Conservation (phyloP, 2,329 filamentous ascomycete species). For the Colletotrichum sp. region DNA sequence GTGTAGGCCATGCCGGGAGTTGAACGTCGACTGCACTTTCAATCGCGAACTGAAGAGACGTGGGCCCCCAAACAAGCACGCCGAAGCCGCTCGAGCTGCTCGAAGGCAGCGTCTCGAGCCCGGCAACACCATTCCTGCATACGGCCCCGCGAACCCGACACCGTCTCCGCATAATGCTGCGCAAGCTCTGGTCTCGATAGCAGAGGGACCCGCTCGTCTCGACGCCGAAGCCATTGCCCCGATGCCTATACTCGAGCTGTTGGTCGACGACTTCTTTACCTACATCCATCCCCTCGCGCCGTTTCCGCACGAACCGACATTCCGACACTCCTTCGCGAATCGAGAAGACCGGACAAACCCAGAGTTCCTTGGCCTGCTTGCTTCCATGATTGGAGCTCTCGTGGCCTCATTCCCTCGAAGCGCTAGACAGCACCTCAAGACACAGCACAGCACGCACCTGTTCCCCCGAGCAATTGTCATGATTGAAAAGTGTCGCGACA, state of each 20-base stretch:
- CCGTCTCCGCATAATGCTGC: conserved; percentile 52
- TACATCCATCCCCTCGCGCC: conserved; percentile 80
- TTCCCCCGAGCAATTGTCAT: conserved; percentile 74
- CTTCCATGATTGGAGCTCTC: conserved; percentile 76
- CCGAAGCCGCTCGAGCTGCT: conserved; percentile 59
- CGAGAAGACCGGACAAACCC: conserved; percentile 70
- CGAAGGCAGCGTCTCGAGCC: conserved; percentile 49
- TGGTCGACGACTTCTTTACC: conserved; percentile 84
- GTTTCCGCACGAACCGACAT: conserved; percentile 80
- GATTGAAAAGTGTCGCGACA: conserved; percentile 72
- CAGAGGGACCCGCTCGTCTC: conserved; percentile 42
- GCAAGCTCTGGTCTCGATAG: conserved; percentile 53
- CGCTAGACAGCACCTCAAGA: conserved; percentile 72
- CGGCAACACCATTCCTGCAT: background rate
- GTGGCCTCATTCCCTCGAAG: conserved; percentile 79
- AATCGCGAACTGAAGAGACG: conserved; percentile 62
- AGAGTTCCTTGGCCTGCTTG: conserved; percentile 72
- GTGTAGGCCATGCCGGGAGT: conserved; percentile 60
- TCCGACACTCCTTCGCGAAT: conserved; percentile 70
- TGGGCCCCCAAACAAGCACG: conserved; percentile 64
- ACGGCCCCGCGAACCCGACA: conserved; percentile 25
- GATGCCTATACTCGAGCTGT: conserved; percentile 67
- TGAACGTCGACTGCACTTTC: conserved; percentile 64
- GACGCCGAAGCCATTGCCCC: conserved; percentile 76
- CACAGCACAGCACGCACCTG: conserved; percentile 65